Evolutionary conservation across 192 early-diverging fungal genomes (phyloP).

Genomic region (Umbelopsis sp.): DNA sequence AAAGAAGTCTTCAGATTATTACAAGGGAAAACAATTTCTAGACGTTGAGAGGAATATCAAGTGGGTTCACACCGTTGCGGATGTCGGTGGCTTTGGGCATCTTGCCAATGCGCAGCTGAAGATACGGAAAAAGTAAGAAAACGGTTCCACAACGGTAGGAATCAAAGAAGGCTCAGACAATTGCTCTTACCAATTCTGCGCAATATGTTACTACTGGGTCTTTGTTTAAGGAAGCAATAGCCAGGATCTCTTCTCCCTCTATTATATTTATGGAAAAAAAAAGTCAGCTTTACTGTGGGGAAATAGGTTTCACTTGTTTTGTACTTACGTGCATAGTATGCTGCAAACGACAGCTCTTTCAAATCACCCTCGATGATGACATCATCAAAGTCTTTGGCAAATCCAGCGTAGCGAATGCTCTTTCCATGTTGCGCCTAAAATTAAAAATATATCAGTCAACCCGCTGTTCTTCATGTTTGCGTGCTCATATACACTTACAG

Average conservation of each 20-base stretch:
- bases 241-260: slow-evolving; percentile 42
- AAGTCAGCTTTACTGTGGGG: background rate
- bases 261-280: background rate
- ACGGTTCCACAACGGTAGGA: background rate
- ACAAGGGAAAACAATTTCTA: background rate
- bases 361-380: slow-evolving; percentile 45
- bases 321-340: slow-evolving; percentile 37
- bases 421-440: slow-evolving; percentile 49
- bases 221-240: slow-evolving; percentile 38
- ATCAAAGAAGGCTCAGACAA: background rate
- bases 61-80: slow-evolving; percentile 25
- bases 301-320: background rate
- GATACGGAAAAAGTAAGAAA: background rate
- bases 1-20: no score
- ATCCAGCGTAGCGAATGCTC: slow-evolving; percentile 57
- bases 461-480: background rate
- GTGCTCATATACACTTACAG: slow-evolving; percentile 26
- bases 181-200: slow-evolving; percentile 36
- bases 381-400: slow-evolving; percentile 56
- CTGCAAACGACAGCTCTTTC: slow-evolving; percentile 30
- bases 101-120: slow-evolving; percentile 32
- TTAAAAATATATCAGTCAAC: background rate
- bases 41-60: slow-evolving; percentile 6
- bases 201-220: slow-evolving; percentile 45
- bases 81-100: slow-evolving; percentile 45